These are phyloP conservation scores for Malbranchea zuffiana DNA, from an alignment of 2,329 filamentous ascomycete genomes.

Conservation along the genomic window DNA sequence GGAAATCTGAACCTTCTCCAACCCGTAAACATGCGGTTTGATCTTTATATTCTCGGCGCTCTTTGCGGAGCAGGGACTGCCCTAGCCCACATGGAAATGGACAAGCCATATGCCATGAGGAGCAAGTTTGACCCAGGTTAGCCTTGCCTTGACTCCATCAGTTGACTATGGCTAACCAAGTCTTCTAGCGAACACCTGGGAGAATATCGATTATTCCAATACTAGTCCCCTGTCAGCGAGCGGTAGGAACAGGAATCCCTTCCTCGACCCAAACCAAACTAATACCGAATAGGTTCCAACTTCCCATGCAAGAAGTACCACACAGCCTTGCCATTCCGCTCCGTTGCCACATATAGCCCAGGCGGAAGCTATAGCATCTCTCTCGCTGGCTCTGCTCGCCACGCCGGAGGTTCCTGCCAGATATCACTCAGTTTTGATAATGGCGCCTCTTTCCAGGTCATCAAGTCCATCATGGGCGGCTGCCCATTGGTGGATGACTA, in stretches of 20 bases:
- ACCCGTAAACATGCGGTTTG: constrained; percentile 11
- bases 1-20: too few species aligned
- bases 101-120: constrained; percentile 44
- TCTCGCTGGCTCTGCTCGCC: constrained; percentile 51
- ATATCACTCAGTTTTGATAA: constrained; percentile 63
- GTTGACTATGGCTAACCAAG: too few species aligned
- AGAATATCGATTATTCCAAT: constrained; percentile 7
- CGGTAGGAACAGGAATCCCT: neutral
- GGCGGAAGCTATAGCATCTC: constrained; percentile 54
- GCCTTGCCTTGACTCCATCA: too few species aligned
- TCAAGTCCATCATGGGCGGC: constrained; percentile 50
- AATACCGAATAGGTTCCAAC: constrained; percentile 41
- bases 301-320: constrained; percentile 68
- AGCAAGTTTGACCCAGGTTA: constrained; percentile 39
- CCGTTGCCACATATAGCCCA: constrained; percentile 51
- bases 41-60: constrained; percentile 9
- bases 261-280: neutral
- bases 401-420: constrained; percentile 67
- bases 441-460: constrained; percentile 58
- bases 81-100: constrained; percentile 45
- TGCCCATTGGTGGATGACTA: constrained; percentile 46
- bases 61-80: constrained; percentile 13
- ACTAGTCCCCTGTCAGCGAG: constrained; percentile 4
- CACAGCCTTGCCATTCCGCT: constrained; percentile 38
- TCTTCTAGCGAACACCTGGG: neutral